A percentile compares a stretch with the other conserved stretches of the same genome.
Evolutionary conservation across 768 basidiomycete genomes (phyloP).

Genomic region (Suillus hirtellus): DNA sequence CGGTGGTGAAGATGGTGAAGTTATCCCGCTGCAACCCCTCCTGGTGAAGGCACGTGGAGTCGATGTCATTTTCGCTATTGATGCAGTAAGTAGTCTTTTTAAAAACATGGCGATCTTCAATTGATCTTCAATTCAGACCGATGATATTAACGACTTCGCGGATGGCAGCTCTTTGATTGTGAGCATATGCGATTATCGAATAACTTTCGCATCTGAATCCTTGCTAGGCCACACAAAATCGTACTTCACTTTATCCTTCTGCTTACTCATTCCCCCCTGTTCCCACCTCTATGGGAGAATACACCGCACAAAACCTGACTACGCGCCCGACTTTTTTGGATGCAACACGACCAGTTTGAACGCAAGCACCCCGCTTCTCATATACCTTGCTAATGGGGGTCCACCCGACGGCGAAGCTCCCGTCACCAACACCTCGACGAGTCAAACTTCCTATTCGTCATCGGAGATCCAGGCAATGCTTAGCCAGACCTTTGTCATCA

Average conservation of each 20-base stretch:
- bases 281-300: slow-evolving; percentile 28
- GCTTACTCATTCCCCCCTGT: slow-evolving; percentile 36
- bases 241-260: slow-evolving; percentile 35
- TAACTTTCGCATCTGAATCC: neutral
- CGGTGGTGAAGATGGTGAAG: slow-evolving; percentile 44
- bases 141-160: slow-evolving; percentile 22
- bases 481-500: slow-evolving; percentile 42
- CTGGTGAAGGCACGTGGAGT: slow-evolving; percentile 45
- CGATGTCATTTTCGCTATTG: slow-evolving; percentile 53
- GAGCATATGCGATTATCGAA: slow-evolving; percentile 1
- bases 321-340: slow-evolving; percentile 48
- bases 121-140: slow-evolving; percentile 13
- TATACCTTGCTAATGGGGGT: slow-evolving; percentile 62
- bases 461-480: slow-evolving; percentile 45
- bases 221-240: slow-evolving; percentile 37
- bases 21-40: slow-evolving; percentile 51
- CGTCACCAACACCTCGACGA: slow-evolving; percentile 45
- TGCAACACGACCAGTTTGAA: slow-evolving; percentile 33
- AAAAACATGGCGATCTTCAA: neutral
- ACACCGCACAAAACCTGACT: slow-evolving; percentile 37
- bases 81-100: slow-evolving; percentile 34
- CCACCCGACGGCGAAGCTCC: slow-evolving; percentile 39
- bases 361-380: slow-evolving; percentile 44
- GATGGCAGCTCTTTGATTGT: slow-evolving; percentile 30
- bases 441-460: slow-evolving; percentile 37